Evolutionary conservation across 352 stramenopile species (phyloP).

Genomic region (Pythium aristosporum): DNA sequence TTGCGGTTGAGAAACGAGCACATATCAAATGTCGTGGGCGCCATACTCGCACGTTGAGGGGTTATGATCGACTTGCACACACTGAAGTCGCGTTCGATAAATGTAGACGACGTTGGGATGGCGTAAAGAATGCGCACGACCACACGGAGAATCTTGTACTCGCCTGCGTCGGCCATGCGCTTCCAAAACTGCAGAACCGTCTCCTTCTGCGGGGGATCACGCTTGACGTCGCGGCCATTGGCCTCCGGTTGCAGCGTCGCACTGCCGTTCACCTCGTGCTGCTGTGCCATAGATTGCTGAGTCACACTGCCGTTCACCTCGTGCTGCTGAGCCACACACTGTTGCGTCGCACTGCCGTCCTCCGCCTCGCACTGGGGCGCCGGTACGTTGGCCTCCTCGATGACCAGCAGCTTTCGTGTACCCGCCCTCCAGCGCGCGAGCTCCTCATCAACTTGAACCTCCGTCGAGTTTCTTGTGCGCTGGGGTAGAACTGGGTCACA

Average conservation of each 20-base stretch:
- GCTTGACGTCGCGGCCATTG: neutral
- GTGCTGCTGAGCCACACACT: too few species aligned
- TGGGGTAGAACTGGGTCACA: neutral
- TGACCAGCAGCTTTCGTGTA: neutral
- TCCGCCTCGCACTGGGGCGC: too few species aligned
- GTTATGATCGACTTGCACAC: neutral
- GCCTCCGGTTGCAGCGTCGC: neutral
- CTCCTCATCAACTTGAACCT: neutral
- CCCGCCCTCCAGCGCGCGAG: neutral
- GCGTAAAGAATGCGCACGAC: neutral
- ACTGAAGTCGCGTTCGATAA: conserved; percentile 1
- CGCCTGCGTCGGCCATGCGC: neutral
- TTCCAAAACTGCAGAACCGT: neutral
- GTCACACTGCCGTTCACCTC: too few species aligned
- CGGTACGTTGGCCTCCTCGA: neutral
- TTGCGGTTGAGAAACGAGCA: conserved; percentile 1
- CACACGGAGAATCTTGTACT: neutral
- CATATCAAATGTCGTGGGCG: neutral
- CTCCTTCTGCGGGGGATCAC: neutral
- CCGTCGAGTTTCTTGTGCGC: neutral
- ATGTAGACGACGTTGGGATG: neutral
- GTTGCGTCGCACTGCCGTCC: neutral
- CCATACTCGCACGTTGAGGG: neutral
- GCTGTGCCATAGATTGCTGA: neutral
- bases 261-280: neutral